Evolutionary conservation across 805 yeast genomes (phyloP).

Genomic region (Blastobotrys terrestris): DNA sequence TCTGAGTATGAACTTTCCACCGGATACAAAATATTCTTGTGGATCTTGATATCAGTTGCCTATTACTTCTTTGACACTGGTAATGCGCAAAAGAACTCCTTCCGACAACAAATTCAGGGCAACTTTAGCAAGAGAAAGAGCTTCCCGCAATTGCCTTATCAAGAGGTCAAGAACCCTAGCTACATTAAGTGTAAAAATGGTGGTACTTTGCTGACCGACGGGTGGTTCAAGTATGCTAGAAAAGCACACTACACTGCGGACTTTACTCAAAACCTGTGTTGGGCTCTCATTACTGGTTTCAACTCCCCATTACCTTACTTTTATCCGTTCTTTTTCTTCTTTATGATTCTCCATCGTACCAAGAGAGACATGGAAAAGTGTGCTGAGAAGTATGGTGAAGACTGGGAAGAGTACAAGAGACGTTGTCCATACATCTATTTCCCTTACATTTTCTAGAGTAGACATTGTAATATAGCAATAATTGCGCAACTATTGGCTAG

Average conservation of each 20-base stretch:
- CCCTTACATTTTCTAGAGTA: slow-evolving; percentile 67
- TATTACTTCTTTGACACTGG: slow-evolving; percentile 93
- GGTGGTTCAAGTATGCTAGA: slow-evolving; percentile 92
- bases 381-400: slow-evolving; percentile 81
- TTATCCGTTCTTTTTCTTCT: slow-evolving; percentile 84
- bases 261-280: slow-evolving; percentile 75
- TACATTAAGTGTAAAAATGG: slow-evolving; percentile 84
- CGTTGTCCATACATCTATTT: slow-evolving; percentile 89
- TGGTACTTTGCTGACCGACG: slow-evolving; percentile 77
- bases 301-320: slow-evolving; percentile 91
- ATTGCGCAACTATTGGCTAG: no score
- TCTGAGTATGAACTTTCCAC: slow-evolving; percentile 70
- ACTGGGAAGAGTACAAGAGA: slow-evolving; percentile 81
- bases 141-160: slow-evolving; percentile 89
- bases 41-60: slow-evolving; percentile 53
- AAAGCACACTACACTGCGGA: slow-evolving; percentile 95
- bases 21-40: slow-evolving; percentile 50
- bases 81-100: slow-evolving; percentile 91
- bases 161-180: slow-evolving; percentile 73
- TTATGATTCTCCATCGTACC: slow-evolving; percentile 85
- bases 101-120: slow-evolving; percentile 72
- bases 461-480: not conserved
- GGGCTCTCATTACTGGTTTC: slow-evolving; percentile 91
- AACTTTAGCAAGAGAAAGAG: slow-evolving; percentile 70
- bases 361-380: slow-evolving; percentile 83